Evolutionary conservation across 495 filamentous ascomycete species (phyloP), one percentile per base, ranked within the genome.

Genomic region (Neurospora sp.): DNA sequence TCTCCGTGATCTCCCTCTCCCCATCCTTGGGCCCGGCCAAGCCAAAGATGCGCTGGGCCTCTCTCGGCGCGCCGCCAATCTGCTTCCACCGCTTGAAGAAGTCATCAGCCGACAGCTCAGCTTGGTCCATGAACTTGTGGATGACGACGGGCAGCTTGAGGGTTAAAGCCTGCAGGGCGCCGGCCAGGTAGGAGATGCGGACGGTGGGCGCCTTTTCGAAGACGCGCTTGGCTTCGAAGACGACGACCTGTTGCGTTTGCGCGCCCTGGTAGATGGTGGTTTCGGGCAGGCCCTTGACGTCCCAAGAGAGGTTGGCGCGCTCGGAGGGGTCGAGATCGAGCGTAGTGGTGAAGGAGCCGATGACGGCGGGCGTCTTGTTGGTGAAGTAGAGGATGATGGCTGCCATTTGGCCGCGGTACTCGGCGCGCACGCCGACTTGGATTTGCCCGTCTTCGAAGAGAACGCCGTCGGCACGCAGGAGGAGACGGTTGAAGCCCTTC

Each of bases 41-140:
- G 0, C 91, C 91, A 80, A 98, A 96, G 8, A 98, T 92, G 46
- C 87, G 85, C 80, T 99, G 96, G 0, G 91, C 88, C 79, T 99
- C 96, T 12, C 97, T 86, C 7, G 94, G 92, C 3, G 86, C 87
- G 8, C 92, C 94, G 20, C 96, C 96, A 77, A 99, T 98, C 81
- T 99, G 96, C 82, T 96, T 93, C 96, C 96, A 99, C 27, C 96
- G 87, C 85, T 96, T 98, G 85, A 99, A 99, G 83, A 98, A 99
- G 74, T 98, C 96, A 70, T 98, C 96, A 0, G 90, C 90, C 10
- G 87, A 87, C 44, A 99, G 82, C 46, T 92, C 88, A 0, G 96
- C 95, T 0, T 92, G 89, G 73, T 97, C 94, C 94, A 98, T 97
- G 83, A 96, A 99, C 76, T 98, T 96, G 79, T 97, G 95, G 73